These are phyloP conservation scores for Saturnispora silvae DNA, from an alignment of 805 yeast genomes.

Conservation along the genomic window DNA sequence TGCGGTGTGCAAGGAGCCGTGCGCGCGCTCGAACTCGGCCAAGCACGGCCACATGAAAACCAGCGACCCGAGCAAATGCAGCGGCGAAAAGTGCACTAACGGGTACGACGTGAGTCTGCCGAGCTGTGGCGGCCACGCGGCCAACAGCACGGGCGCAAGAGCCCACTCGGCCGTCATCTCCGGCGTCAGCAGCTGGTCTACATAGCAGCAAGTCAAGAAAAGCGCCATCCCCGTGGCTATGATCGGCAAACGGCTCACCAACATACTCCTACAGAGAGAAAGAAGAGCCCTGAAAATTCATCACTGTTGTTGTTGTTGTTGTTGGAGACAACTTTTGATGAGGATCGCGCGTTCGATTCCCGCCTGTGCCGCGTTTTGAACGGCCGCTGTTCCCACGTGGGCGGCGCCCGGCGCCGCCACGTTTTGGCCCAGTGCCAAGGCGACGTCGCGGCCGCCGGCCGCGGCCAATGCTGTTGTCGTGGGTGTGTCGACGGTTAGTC, in stretches of 20 bases:
- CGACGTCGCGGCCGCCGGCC: too few relatives aligned
- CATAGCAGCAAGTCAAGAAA: neutral
- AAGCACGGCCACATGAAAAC: conserved; percentile 49
- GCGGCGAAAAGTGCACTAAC: conserved; percentile 48
- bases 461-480: too few relatives aligned
- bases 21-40: conserved; percentile 52
- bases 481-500: too few relatives aligned
- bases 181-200: neutral
- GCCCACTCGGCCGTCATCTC: conserved; percentile 25
- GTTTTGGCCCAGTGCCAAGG: too few relatives aligned
- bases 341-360: too few relatives aligned
- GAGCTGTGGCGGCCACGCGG: conserved; percentile 34
- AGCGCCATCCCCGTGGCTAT: conserved; percentile 9
- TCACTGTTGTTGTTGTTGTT: neutral
- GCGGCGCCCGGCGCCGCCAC: too few relatives aligned
- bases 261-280: too few relatives aligned
- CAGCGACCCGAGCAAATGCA: conserved; percentile 54
- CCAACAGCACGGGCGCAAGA: conserved; percentile 46
- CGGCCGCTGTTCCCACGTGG: too few relatives aligned
- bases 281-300: too few relatives aligned
- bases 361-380: too few relatives aligned
- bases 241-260: conserved; percentile 7
- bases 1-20: conserved; percentile 84
- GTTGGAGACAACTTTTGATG: too few relatives aligned
- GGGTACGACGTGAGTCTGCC: conserved; percentile 62